These are phyloP conservation scores for Cichorium intybus DNA, from an alignment of 140 eudicot species.

Conservation along the genomic window DNA sequence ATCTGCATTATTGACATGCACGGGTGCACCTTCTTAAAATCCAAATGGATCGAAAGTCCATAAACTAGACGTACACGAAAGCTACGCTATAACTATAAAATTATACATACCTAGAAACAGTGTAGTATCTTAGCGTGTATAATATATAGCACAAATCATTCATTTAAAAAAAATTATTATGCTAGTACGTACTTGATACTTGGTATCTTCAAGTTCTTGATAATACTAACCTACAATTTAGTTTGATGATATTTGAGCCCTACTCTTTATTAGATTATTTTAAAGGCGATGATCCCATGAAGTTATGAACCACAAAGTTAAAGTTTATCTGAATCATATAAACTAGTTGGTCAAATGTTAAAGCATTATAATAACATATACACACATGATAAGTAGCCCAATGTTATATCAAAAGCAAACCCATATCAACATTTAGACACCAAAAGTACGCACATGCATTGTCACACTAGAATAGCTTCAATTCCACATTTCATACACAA, in stretches of 20 bases:
- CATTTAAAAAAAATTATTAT: no score
- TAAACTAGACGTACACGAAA: not conserved
- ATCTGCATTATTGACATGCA: not conserved
- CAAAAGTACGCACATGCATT: slow-evolving; percentile 16
- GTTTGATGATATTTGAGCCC: not conserved
- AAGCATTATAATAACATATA: not conserved
- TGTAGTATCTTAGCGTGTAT: no score
- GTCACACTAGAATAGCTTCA: not conserved
- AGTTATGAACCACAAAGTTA: no score
- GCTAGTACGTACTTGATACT: no score
- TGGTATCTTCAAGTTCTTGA: no score
- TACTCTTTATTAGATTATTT: not conserved
- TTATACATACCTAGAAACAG: not conserved
- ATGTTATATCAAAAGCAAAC: slow-evolving; percentile 4
- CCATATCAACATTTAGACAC: slow-evolving; percentile 14
- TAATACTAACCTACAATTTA: no score
- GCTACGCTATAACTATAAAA: not conserved
- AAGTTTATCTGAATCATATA: not conserved
- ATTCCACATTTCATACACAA: not conserved
- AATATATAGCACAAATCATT: no score
- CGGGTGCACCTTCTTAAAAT: not conserved
- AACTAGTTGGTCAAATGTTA: not conserved
- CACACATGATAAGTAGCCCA: slow-evolving; percentile 15
- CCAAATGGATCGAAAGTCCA: not conserved
- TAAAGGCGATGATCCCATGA: no score